A percentile compares a stretch with the other conserved stretches of the same genome.
Conservation (phyloP, 192 early-diverging fungal species). For the Powellomyces hirtus region DNA sequence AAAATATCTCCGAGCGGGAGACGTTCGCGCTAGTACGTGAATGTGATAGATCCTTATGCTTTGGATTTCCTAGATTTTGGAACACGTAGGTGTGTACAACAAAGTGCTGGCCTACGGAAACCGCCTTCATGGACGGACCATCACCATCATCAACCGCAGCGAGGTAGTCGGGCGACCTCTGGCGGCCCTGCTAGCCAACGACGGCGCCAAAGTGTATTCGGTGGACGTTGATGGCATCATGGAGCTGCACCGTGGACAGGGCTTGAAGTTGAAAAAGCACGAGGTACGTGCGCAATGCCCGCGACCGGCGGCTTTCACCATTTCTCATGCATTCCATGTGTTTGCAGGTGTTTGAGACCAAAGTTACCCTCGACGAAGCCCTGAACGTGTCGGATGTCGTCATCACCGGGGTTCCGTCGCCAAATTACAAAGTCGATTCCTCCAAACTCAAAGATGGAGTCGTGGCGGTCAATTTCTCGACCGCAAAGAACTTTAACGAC, state of each 20-base stretch:
- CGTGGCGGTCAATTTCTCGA: slow-evolving; percentile 95
- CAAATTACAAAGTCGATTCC: slow-evolving; percentile 85
- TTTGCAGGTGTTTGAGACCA: slow-evolving; percentile 68
- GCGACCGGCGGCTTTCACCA: too few relatives aligned
- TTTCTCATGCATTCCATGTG: too few relatives aligned
- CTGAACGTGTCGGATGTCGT: slow-evolving; percentile 91
- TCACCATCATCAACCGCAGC: slow-evolving; percentile 92
- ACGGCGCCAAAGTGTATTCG: slow-evolving; percentile 95
- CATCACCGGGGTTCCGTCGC: slow-evolving; percentile 92
- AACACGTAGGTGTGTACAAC: slow-evolving; percentile 95
- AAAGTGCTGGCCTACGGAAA: slow-evolving; percentile 82
- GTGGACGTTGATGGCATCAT: slow-evolving; percentile 89
- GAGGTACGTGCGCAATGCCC: slow-evolving; percentile 38
- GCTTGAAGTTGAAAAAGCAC: slow-evolving; percentile 44
- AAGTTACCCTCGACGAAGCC: slow-evolving; percentile 72
- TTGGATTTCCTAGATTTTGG: slow-evolving; percentile 76
- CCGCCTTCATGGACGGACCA: slow-evolving; percentile 88
- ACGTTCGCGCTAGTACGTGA: too few relatives aligned
- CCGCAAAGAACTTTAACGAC: slow-evolving; percentile 93
- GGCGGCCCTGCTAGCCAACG: slow-evolving; percentile 95
- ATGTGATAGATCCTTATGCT: not conserved
- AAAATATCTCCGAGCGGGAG: not conserved
- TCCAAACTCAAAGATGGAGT: slow-evolving; percentile 92
- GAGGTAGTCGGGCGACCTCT: slow-evolving; percentile 97
- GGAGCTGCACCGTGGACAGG: slow-evolving; percentile 50